These are phyloP conservation scores for Phaeosphaeriaceae sp. DNA, from an alignment of 2,329 filamentous ascomycete species.

Conservation along the genomic window DNA sequence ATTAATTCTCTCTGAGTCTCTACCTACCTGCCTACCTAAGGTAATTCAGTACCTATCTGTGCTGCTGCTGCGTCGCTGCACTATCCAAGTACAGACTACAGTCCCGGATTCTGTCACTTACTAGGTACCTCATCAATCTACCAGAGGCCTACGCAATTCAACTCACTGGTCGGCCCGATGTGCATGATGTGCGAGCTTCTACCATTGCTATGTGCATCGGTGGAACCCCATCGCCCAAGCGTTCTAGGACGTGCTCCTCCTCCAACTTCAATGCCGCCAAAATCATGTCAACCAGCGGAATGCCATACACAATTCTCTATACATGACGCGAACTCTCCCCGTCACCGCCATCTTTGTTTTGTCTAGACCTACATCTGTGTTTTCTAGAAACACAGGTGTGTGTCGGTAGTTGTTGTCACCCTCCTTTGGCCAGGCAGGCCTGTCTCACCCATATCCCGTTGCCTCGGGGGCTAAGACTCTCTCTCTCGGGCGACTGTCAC, in stretches of 20 bases:
- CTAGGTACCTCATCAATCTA: slow-evolving; percentile 21
- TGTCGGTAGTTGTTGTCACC: not conserved
- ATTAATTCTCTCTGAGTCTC: too few species aligned
- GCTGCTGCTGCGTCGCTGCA: too few species aligned
- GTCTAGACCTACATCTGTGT: not conserved
- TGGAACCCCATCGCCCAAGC: not conserved
- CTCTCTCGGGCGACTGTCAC: not conserved
- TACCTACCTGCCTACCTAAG: too few species aligned
- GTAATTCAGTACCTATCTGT: too few species aligned
- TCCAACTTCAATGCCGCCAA: not conserved
- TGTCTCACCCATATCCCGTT: not conserved
- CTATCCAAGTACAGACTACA: too few species aligned
- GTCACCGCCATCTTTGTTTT: not conserved
- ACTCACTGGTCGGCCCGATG: not conserved
- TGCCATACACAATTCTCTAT: not conserved
- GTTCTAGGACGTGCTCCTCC: not conserved
- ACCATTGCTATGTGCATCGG: slow-evolving; percentile 1
- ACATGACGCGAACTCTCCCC: not conserved
- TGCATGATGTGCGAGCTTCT: not conserved
- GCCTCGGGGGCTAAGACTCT: too few species aligned
- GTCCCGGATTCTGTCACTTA: too few species aligned
- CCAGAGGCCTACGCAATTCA: not conserved
- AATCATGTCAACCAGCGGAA: too few species aligned
- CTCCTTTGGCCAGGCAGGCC: too few species aligned
- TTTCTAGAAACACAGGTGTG: not conserved